Conservation (phyloP, 2,329 filamentous ascomycete genomes). For the Penicillium griseofulvum region DNA sequence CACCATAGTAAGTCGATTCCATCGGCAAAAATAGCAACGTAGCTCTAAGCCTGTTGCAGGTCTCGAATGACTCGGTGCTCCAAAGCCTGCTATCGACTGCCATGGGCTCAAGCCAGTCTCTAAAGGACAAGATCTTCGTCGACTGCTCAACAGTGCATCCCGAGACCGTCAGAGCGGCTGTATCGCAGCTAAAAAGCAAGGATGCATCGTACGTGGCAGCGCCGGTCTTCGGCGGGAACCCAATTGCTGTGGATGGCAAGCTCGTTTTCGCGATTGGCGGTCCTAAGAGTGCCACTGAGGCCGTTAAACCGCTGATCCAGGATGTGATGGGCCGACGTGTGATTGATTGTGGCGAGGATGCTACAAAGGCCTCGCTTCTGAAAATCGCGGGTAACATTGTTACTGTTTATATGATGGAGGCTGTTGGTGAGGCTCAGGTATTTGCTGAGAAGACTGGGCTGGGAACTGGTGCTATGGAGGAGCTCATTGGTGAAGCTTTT, state of each 20-base stretch:
- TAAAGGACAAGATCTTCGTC: conserved; percentile 74
- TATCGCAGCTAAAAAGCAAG: conserved; percentile 33
- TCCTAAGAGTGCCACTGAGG: conserved; percentile 31
- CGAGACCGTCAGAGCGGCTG: conserved; percentile 53
- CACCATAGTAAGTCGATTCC: conserved; percentile 31
- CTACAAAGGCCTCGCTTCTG: conserved; percentile 42
- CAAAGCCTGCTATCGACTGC: conserved; percentile 30
- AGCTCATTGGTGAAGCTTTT: conserved; percentile 45
- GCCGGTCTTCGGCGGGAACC: conserved; percentile 47
- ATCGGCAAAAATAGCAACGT: background rate
- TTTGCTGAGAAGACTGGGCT: conserved; percentile 48
- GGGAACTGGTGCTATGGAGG: conserved; percentile 43
- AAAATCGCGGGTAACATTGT: conserved; percentile 50
- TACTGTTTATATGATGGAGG: conserved; percentile 46
- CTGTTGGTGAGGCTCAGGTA: conserved; percentile 47
- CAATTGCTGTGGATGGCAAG: conserved; percentile 46
- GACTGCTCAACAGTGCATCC: conserved; percentile 87
- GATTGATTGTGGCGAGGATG: conserved; percentile 46
- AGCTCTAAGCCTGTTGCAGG: conserved; percentile 22
- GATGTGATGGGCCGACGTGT: conserved; percentile 45
- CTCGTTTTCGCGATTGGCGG: conserved; percentile 48
- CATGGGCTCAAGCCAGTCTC: conserved; percentile 25
- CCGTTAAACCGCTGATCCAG: conserved; percentile 42
- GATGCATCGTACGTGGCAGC: conserved; percentile 40
- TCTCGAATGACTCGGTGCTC: conserved; percentile 44